These are phyloP conservation scores for Mollisiaceae sp. DNA, from an alignment of 2,329 filamentous ascomycete genomes.

Conservation along the genomic window DNA sequence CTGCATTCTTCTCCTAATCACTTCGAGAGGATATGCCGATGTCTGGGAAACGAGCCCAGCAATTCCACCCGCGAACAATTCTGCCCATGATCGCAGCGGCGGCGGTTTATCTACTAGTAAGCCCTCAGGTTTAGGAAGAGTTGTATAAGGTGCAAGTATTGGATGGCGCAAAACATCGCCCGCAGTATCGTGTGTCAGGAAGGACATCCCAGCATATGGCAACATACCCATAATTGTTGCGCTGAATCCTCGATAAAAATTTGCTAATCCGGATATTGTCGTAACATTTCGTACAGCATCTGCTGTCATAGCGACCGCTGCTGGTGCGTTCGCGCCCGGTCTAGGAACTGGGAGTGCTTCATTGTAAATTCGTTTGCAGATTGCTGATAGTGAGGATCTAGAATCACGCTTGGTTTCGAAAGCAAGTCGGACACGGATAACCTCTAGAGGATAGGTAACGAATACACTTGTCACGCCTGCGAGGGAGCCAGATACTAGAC, in stretches of 20 bases:
- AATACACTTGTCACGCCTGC: slow-evolving; percentile 92
- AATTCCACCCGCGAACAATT: slow-evolving; percentile 81
- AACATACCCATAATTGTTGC: slow-evolving; percentile 94
- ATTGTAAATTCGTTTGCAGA: slow-evolving; percentile 85
- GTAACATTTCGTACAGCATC: slow-evolving; percentile 56
- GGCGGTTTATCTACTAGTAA: slow-evolving; percentile 65
- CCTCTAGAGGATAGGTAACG: slow-evolving; percentile 93
- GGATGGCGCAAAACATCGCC: slow-evolving; percentile 82
- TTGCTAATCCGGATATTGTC: slow-evolving; percentile 73
- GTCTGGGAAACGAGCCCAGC: slow-evolving; percentile 92
- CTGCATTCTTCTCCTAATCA: slow-evolving; percentile 92
- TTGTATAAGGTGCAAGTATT: slow-evolving; percentile 72
- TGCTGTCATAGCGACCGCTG: slow-evolving; percentile 46
- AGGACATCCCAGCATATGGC: slow-evolving; percentile 94
- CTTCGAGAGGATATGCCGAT: slow-evolving; percentile 90
- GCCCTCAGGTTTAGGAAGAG: slow-evolving; percentile 65
- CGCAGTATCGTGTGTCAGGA: slow-evolving; percentile 90
- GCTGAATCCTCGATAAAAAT: slow-evolving; percentile 95
- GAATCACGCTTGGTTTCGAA: slow-evolving; percentile 86
- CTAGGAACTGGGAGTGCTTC: slow-evolving; percentile 60
- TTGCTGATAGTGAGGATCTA: slow-evolving; percentile 72
- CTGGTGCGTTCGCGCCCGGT: slow-evolving; percentile 48
- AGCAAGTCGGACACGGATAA: slow-evolving; percentile 88
- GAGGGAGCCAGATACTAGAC: slow-evolving; percentile 74
- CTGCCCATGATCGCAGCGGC: slow-evolving; percentile 82